Percentiles rank a stretch among this genome's conserved stretches.
phyloP scores from a whole-genome alignment of 108 stramenopile species.

The Cyclostephanos invisitatus region DNA sequence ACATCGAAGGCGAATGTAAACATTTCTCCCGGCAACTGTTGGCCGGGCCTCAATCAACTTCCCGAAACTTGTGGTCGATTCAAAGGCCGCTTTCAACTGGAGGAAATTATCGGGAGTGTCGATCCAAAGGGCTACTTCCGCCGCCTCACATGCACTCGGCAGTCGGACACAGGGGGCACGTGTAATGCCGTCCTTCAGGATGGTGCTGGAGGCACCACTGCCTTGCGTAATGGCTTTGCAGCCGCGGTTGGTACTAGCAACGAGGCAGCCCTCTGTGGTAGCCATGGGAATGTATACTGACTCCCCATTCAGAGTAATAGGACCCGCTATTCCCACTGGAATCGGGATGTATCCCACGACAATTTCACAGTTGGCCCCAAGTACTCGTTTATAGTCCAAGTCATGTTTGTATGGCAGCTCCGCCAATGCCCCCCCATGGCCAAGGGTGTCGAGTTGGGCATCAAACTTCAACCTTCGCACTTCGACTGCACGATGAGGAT shows the following conservation, averaged over 20 bases:
- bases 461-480: conserved; percentile 85
- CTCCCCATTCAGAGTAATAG: conserved; percentile 88
- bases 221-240: conserved; percentile 94
- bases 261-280: conserved; percentile 97
- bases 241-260: conserved; percentile 95
- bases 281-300: conserved; percentile 96
- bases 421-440: conserved; percentile 50
- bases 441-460: conserved; percentile 59
- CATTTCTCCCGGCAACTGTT: conserved; percentile 94
- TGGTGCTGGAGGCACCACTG: conserved; percentile 69
- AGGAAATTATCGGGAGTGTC: conserved; percentile 83
- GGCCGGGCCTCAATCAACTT: conserved; percentile 76
- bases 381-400: conserved; percentile 88
- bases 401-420: conserved; percentile 72
- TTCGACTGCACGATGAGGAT: conserved; percentile 89
- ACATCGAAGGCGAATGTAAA: conserved; percentile 93
- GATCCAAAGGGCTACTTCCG: conserved; percentile 86
- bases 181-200: conserved; percentile 96
- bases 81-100: conserved; percentile 88
- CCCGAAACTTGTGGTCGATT: conserved; percentile 96
- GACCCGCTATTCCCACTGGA: conserved; percentile 96
- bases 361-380: conserved; percentile 98
- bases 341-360: conserved; percentile 96
- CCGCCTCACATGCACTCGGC: conserved; percentile 86
- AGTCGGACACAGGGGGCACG: conserved; percentile 95